Conservation (phyloP, 345 rosid species). For the Anacardium occidentale region DNA sequence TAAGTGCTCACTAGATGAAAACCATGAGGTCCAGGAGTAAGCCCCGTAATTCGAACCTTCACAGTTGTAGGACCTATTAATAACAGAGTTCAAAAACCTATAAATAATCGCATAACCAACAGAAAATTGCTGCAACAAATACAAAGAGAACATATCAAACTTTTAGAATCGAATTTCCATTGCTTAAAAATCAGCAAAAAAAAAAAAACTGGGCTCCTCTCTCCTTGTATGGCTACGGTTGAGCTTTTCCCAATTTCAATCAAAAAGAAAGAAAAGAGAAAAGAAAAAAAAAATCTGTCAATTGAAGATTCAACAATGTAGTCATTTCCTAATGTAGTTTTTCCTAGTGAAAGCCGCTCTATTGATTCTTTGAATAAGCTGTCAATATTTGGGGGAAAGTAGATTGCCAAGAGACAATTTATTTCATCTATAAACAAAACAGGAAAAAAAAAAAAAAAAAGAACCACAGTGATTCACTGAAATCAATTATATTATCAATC, state of each 20-base stretch:
- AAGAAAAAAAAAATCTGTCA: too few species aligned
- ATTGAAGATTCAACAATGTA: background rate
- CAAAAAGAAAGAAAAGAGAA: background rate
- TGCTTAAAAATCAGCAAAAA: background rate
- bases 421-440: background rate
- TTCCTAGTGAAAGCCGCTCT: background rate
- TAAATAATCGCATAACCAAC: background rate
- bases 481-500: background rate
- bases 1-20: slow-evolving; percentile 70
- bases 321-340: background rate
- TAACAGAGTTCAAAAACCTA: slow-evolving; percentile 13
- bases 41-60: slow-evolving; percentile 78
- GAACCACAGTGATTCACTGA: background rate
- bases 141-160: background rate
- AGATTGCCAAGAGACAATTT: background rate
- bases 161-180: background rate
- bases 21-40: slow-evolving; percentile 85
- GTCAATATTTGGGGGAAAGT: background rate
- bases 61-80: slow-evolving; percentile 84
- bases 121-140: background rate
- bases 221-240: background rate
- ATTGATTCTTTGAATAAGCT: slow-evolving; percentile 2
- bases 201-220: background rate
- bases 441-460: background rate
- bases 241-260: background rate